Conservation (phyloP, 306 rosid species). For the Albizia julibrissin region DNA sequence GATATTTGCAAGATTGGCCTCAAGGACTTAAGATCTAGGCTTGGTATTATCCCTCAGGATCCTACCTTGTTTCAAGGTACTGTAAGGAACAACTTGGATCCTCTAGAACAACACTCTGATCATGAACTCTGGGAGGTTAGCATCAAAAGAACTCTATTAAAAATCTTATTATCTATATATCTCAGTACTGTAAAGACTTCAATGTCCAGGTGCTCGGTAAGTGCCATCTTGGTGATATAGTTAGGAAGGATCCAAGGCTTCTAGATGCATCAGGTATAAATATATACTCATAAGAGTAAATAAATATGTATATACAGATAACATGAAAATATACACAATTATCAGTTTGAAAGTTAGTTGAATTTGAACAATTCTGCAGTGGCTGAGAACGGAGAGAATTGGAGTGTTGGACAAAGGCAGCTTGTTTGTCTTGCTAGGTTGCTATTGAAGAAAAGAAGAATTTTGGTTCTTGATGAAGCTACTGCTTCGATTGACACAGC, state of each 20-base stretch:
- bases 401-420: conserved; percentile 98
- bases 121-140: conserved; percentile 66
- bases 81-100: conserved; percentile 55
- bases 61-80: conserved; percentile 68
- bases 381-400: conserved; percentile 90
- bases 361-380: conserved; percentile 48
- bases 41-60: conserved; percentile 69
- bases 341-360: neutral
- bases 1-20: conserved; percentile 69
- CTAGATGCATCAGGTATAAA: conserved; percentile 82
- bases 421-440: conserved; percentile 90
- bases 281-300: too few species aligned
- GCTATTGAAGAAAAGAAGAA: conserved; percentile 70
- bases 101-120: conserved; percentile 49
- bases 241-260: conserved; percentile 62
- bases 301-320: too few species aligned
- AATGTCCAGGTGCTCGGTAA: conserved; percentile 68
- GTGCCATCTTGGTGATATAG: conserved; percentile 72
- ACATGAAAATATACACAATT: too few species aligned
- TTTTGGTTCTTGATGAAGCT: conserved; percentile 89
- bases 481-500: conserved; percentile 90
- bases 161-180: conserved; percentile 3
- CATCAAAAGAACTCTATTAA: neutral
- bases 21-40: conserved; percentile 74
- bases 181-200: neutral